These are phyloP conservation scores for Beauveria scarabaeidicola DNA, from an alignment of 2,329 filamentous ascomycete genomes.

Conservation along the genomic window DNA sequence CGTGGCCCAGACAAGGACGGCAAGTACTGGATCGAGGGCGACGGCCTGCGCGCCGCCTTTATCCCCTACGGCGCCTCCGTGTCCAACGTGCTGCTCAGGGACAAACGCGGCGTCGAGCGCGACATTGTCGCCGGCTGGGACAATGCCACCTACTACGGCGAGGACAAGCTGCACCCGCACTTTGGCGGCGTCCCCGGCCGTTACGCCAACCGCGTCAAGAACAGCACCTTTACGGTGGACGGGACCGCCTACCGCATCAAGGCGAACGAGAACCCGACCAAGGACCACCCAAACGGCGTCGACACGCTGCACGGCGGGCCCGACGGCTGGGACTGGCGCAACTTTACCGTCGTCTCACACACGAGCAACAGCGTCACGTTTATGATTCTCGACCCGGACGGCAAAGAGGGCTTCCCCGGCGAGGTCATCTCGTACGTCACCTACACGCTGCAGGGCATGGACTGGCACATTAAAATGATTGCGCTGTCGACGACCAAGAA, in stretches of 20 bases:
- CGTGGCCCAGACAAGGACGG: conserved; percentile 45
- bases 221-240: conserved; percentile 63
- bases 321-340: conserved; percentile 68
- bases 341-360: conserved; percentile 68
- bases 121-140: conserved; percentile 70
- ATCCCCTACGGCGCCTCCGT: conserved; percentile 68
- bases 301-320: conserved; percentile 63
- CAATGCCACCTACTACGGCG: conserved; percentile 61
- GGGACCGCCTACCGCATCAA: conserved; percentile 49
- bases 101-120: conserved; percentile 57
- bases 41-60: conserved; percentile 59
- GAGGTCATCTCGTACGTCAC: conserved; percentile 67
- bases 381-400: conserved; percentile 62
- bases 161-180: conserved; percentile 59
- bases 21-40: conserved; percentile 64
- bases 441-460: conserved; percentile 57
- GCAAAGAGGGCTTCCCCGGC: conserved; percentile 69
- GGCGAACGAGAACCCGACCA: conserved; percentile 55
- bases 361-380: conserved; percentile 64
- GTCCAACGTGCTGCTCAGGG: conserved; percentile 61
- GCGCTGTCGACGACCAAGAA: conserved; percentile 63
- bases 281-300: conserved; percentile 40
- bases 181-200: conserved; percentile 66
- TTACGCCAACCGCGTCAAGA: conserved; percentile 75
- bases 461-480: conserved; percentile 67